Evolutionary conservation across 192 early-diverging fungal species (phyloP).

Genomic region (Coemansia sp.): DNA sequence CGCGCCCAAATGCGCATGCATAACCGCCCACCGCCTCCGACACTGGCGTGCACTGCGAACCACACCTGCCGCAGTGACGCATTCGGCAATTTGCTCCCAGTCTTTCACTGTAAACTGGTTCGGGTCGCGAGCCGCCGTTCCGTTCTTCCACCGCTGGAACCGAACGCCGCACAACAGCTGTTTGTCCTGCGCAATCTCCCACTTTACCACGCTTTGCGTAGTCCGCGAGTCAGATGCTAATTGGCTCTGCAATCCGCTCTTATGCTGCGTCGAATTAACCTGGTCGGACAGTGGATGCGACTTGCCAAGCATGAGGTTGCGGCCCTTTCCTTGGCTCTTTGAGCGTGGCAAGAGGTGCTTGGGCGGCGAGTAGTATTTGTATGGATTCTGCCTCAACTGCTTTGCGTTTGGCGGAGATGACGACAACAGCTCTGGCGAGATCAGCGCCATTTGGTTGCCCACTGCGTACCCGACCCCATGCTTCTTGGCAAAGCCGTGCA

Average conservation of each 20-base stretch:
- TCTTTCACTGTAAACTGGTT: slow-evolving; percentile 21
- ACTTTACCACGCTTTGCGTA: slow-evolving; percentile 10
- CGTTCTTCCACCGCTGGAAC: slow-evolving; percentile 29
- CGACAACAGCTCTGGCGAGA: slow-evolving; percentile 44
- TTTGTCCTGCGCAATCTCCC: slow-evolving; percentile 51
- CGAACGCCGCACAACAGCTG: slow-evolving; percentile 39
- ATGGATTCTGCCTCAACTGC: slow-evolving; percentile 47
- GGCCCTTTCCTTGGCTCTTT: slow-evolving; percentile 13
- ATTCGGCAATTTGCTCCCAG: slow-evolving; percentile 33
- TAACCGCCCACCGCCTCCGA: slow-evolving; percentile 48
- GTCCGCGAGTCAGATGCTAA: background rate
- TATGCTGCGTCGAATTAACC: background rate
- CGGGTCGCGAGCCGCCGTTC: slow-evolving; percentile 24
- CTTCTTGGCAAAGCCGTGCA: slow-evolving; percentile 48
- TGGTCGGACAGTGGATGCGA: background rate
- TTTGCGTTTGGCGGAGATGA: slow-evolving; percentile 48
- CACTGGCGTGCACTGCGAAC: slow-evolving; percentile 37
- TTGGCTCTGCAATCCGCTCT: background rate
- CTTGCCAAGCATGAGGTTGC: slow-evolving; percentile 31
- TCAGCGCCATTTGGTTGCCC: slow-evolving; percentile 37
- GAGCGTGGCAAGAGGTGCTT: slow-evolving; percentile 23
- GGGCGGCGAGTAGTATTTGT: slow-evolving; percentile 53
- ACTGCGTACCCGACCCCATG: slow-evolving; percentile 44
- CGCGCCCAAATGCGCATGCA: slow-evolving; percentile 37
- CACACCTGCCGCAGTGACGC: slow-evolving; percentile 13